Evolutionary conservation across 2,329 filamentous ascomycete genomes (phyloP), one percentile per base, ranked within the genome.

Genomic region (Fusarium sp.): DNA sequence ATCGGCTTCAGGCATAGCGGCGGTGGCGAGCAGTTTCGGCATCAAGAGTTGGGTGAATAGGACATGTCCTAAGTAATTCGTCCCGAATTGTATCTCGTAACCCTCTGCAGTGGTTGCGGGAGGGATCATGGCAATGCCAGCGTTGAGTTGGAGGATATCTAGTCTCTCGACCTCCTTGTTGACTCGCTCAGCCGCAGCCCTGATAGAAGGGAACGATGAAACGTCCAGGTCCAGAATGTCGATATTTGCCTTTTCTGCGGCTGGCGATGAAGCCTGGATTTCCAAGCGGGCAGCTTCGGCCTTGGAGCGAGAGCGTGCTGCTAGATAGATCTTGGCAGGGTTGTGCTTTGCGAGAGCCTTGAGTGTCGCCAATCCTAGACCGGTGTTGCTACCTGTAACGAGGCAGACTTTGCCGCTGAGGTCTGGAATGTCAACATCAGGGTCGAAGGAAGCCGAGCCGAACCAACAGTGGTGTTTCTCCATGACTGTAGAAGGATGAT

Each of bases 11-110:
- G 61, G 61, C 4, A 63, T 44, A 6, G 38, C 42, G 18, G 54
- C 7, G 2, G 61, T 63, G 16, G 33, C 46, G 16, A 54, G 36
- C 6, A 63, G 18, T 29, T 58, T 63, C 25, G 61, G 61, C 54
- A 63, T 58, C 9, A 63, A 38, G 6, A 54, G 34, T 38, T 63
- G 61, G 38, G 61, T 63, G n/a, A 63, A 31, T 10, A 63, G 61
- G 18, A 18, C 54, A 18, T 63, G 61, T 16, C 61, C 61, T 4
- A 63, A 20, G 18, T 63, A 58, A 13, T 63, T 63, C 10, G 61
- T 63, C 14, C 54, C 61, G 23, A 63, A 63, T 6, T 63, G 54
- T 23, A 63, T 25, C 54, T 63, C 61, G 18, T 58, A 58, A 23
- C 61, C 61, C 11, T 62, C 61, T 16, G 50, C 27, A 13, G 58